These are phyloP conservation scores for Rhinocladiella mackenziei DNA, from an alignment of 2,329 filamentous ascomycete species.

Conservation along the genomic window DNA sequence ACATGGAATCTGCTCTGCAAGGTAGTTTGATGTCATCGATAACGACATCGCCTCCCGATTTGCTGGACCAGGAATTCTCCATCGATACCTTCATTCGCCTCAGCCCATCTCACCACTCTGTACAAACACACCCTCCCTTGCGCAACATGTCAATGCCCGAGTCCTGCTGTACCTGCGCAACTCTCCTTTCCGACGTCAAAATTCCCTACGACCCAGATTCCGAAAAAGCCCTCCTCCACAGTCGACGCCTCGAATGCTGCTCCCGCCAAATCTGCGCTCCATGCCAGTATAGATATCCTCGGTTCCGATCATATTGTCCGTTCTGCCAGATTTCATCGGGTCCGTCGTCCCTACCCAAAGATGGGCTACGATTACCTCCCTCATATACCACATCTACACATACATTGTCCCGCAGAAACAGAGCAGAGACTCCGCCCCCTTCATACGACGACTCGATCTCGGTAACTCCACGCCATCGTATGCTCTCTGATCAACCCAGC, in stretches of 20 bases:
- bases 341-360: constrained; percentile 58
- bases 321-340: constrained; percentile 70
- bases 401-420: neutral
- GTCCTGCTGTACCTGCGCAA: constrained; percentile 67
- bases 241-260: constrained; percentile 66
- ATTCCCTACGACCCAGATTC: constrained; percentile 51
- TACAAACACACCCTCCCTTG: too few relatives aligned
- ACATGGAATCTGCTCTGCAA: too few relatives aligned
- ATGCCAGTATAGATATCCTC: constrained; percentile 64
- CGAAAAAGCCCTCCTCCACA: constrained; percentile 59
- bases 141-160: constrained; percentile 16
- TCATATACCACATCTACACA: constrained; percentile 28
- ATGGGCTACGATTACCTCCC: constrained; percentile 50
- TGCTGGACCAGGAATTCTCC: too few relatives aligned
- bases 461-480: constrained; percentile 5
- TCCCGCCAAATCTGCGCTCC: constrained; percentile 65
- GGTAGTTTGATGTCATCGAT: too few relatives aligned
- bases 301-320: constrained; percentile 65
- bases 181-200: constrained; percentile 54
- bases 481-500: constrained; percentile 3
- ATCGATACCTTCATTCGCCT: too few relatives aligned
- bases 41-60: too few relatives aligned
- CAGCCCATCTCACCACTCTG: too few relatives aligned
- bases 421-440: constrained; percentile 15
- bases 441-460: constrained; percentile 18